Conservation (phyloP, 2,329 filamentous ascomycete species). For the Claviceps sp. region DNA sequence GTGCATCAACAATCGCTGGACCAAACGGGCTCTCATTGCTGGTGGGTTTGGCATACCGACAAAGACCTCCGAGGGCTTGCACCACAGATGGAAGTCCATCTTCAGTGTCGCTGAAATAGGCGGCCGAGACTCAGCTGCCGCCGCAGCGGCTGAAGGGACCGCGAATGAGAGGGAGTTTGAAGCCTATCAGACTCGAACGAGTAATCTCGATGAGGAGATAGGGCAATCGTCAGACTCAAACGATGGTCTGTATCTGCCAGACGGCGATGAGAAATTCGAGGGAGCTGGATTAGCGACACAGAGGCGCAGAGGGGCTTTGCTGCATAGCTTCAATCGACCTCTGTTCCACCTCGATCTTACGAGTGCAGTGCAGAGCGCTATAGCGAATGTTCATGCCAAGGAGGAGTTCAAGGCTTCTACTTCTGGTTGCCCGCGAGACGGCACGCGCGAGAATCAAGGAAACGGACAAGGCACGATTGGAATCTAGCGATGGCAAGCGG, state of each 20-base stretch:
- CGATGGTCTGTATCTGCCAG: neutral
- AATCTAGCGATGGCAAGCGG: neutral
- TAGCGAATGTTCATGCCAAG: conserved; percentile 59
- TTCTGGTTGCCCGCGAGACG: neutral
- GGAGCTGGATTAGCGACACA: conserved; percentile 7
- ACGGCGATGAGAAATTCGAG: conserved; percentile 28
- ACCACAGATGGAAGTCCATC: conserved; percentile 79
- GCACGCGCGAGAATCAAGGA: neutral
- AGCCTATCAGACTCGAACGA: conserved; percentile 3
- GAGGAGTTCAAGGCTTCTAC: conserved; percentile 16
- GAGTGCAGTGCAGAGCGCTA: conserved; percentile 74
- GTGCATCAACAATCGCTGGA: conserved; percentile 83
- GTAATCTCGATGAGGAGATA: conserved; percentile 22
- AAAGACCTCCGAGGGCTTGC: conserved; percentile 27
- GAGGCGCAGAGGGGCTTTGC: conserved; percentile 44
- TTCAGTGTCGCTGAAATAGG: conserved; percentile 85
- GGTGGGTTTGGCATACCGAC: conserved; percentile 82
- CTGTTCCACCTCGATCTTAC: conserved; percentile 92
- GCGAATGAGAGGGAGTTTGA: conserved; percentile 33
- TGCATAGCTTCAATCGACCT: conserved; percentile 78
- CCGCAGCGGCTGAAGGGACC: conserved; percentile 49
- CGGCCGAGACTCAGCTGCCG: conserved; percentile 55
- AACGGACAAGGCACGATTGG: neutral
- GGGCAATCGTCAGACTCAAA: conserved; percentile 14
- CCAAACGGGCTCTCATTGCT: conserved; percentile 74